Evolutionary conservation across 2,329 filamentous ascomycete genomes (phyloP).

Genomic region (Cladosporium sp.): DNA sequence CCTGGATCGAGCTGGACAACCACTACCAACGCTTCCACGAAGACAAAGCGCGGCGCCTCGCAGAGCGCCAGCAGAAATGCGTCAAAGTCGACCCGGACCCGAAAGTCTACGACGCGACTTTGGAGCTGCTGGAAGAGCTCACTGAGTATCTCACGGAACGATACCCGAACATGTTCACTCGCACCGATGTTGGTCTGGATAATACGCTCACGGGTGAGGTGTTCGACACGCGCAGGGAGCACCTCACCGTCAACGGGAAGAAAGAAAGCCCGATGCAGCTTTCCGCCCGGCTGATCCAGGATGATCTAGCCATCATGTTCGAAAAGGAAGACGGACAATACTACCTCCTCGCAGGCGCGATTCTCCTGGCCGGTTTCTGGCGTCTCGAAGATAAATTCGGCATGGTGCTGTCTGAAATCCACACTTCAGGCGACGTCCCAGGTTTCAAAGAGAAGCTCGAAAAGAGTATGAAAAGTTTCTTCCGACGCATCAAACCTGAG

Average conservation of each 20-base stretch:
- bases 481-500: slow-evolving; percentile 64
- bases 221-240: slow-evolving; percentile 62
- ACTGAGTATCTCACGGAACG: slow-evolving; percentile 64
- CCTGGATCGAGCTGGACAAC: slow-evolving; percentile 84
- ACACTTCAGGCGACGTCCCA: slow-evolving; percentile 71
- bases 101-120: slow-evolving; percentile 56
- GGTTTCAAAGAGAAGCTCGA: slow-evolving; percentile 67
- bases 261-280: slow-evolving; percentile 74
- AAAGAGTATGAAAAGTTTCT: slow-evolving; percentile 77
- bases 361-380: slow-evolving; percentile 80
- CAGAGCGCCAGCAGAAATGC: slow-evolving; percentile 62
- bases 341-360: slow-evolving; percentile 70
- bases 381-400: slow-evolving; percentile 73
- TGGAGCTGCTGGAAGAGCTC: slow-evolving; percentile 73
- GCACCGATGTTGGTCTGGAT: slow-evolving; percentile 60
- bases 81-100: slow-evolving; percentile 62
- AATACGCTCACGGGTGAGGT: slow-evolving; percentile 68
- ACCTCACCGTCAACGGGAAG: slow-evolving; percentile 41
- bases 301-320: slow-evolving; percentile 80
- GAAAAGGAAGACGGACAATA: slow-evolving; percentile 72
- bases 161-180: slow-evolving; percentile 66
- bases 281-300: slow-evolving; percentile 67
- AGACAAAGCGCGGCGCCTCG: slow-evolving; percentile 64
- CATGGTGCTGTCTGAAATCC: slow-evolving; percentile 74
- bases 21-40: slow-evolving; percentile 68